These are phyloP conservation scores for Ophiostoma montium DNA, from an alignment of 2,329 filamentous ascomycete genomes.

Conservation along the genomic window DNA sequence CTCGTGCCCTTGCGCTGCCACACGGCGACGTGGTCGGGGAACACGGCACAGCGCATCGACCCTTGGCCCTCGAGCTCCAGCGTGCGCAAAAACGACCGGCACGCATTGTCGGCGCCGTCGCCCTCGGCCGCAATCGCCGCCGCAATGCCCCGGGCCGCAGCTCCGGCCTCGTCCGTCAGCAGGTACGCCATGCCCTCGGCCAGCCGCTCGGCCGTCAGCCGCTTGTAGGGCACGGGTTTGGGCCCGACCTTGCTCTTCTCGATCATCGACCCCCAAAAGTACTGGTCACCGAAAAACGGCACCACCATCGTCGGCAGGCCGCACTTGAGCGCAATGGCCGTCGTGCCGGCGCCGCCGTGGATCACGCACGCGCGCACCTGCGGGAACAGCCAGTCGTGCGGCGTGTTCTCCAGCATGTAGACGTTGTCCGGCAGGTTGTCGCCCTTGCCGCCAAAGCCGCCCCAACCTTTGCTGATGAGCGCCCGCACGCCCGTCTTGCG, in stretches of 20 bases:
- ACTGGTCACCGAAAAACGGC: constrained; percentile 68
- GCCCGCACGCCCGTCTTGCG: constrained; percentile 52
- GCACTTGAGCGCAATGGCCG: constrained; percentile 58
- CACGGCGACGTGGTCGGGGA: constrained; percentile 47
- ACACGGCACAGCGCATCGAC: constrained; percentile 51
- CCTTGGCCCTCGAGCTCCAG: constrained; percentile 36
- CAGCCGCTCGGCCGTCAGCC: constrained; percentile 46
- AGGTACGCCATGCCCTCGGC: constrained; percentile 58
- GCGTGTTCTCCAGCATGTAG: constrained; percentile 59
- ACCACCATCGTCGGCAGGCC: constrained; percentile 62
- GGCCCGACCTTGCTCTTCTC: constrained; percentile 50
- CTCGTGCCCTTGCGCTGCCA: constrained; percentile 51
- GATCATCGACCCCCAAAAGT: constrained; percentile 65
- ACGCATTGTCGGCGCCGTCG: constrained; percentile 56
- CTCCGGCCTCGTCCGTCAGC: constrained; percentile 43
- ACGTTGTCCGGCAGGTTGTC: constrained; percentile 44
- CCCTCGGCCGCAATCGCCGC: constrained; percentile 46
- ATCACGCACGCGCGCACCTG: constrained; percentile 53
- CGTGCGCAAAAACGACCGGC: constrained; percentile 49
- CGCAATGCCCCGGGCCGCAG: constrained; percentile 45
- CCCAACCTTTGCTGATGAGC: constrained; percentile 64
- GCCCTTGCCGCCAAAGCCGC: constrained; percentile 45
- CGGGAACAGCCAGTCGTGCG: constrained; percentile 67
- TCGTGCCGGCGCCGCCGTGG: constrained; percentile 67
- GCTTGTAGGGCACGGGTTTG: constrained; percentile 53